These are phyloP conservation scores for Gossypium arboreum DNA, from an alignment of 345 rosid species.

Conservation along the genomic window DNA sequence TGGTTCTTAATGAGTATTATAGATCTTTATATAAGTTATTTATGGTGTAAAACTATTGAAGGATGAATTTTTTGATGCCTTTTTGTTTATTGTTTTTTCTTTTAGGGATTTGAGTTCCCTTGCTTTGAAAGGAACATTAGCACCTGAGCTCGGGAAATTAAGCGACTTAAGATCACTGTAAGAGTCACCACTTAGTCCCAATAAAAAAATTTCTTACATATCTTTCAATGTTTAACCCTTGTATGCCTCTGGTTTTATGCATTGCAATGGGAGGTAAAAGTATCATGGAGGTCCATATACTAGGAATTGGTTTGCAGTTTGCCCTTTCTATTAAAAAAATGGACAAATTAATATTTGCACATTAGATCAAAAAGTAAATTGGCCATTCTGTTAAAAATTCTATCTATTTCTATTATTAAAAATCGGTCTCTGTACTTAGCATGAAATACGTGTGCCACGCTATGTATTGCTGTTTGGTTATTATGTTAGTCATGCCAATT, in stretches of 20 bases:
- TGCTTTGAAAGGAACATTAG: slow-evolving; percentile 65
- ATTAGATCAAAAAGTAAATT: no score
- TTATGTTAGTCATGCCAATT: no score
- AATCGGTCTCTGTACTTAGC: no score
- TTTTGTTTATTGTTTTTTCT: slow-evolving; percentile 17
- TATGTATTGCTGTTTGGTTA: no score
- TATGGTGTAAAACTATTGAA: slow-evolving; percentile 3
- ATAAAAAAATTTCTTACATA: neutral
- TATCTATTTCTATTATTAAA: no score
- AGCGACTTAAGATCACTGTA: slow-evolving; percentile 66
- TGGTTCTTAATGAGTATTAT: neutral
- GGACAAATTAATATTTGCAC: no score
- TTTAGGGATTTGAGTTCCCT: slow-evolving; percentile 61
- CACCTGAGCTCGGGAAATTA: slow-evolving; percentile 71
- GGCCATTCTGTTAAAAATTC: no score
- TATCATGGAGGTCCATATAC: no score
- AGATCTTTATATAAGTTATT: neutral
- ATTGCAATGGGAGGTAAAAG: neutral
- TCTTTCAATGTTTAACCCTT: neutral
- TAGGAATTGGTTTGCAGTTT: no score
- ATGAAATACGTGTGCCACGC: no score
- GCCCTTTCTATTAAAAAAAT: no score
- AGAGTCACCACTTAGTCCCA: slow-evolving; percentile 12
- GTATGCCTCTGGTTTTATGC: neutral
- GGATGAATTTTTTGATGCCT: neutral